phyloP scores from a whole-genome alignment of 192 early-diverging fungal genomes.

The Diversispora epigaea region DNA sequence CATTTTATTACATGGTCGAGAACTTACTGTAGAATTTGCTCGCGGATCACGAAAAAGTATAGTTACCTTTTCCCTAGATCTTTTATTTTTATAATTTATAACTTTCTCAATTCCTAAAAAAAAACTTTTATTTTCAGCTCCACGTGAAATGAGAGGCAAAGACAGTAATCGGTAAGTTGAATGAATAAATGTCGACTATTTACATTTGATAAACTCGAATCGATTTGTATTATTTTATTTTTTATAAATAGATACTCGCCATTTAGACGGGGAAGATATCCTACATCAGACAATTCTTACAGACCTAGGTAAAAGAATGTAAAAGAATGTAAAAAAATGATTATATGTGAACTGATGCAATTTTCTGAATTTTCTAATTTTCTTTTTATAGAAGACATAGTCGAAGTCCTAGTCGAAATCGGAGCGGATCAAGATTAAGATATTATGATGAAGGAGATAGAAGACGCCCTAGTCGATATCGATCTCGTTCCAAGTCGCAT shows the following conservation, averaged over 20 bases:
- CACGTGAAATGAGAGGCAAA: conserved; percentile 29
- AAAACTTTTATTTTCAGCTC: conserved; percentile 3
- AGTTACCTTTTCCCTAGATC: not conserved
- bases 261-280: not conserved
- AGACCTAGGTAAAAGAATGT: conserved; percentile 7
- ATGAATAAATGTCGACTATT: not conserved
- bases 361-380: not conserved
- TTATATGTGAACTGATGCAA: not conserved
- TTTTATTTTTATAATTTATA: not conserved
- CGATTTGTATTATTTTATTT: conserved; percentile 5
- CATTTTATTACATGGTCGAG: conserved; percentile 18
- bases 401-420: conserved; percentile 17
- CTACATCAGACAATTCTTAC: conserved; percentile 14
- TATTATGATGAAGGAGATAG: conserved; percentile 13
- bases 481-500: conserved; percentile 11
- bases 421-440: not conserved
- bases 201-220: not conserved
- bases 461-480: conserved; percentile 2
- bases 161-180: conserved; percentile 3
- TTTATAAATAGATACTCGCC: conserved; percentile 1
- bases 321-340: not conserved
- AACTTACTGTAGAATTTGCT: conserved; percentile 26
- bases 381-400: conserved; percentile 4
- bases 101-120: not conserved
- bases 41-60: conserved; percentile 26